These are phyloP conservation scores for Lasiodiplodia sp. DNA, from an alignment of 2,329 filamentous ascomycete species.

Conservation along the genomic window DNA sequence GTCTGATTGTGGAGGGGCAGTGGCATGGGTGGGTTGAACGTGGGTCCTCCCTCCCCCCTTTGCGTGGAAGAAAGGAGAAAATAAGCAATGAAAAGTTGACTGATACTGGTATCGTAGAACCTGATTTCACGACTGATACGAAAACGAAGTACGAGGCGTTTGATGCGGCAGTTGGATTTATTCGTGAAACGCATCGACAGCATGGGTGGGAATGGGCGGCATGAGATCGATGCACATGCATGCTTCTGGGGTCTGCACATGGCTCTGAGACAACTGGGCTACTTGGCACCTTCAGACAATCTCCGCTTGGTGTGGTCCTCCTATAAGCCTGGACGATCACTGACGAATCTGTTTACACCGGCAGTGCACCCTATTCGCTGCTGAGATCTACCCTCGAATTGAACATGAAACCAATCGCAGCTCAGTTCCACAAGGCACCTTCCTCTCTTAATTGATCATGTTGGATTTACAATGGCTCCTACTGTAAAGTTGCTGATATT, in stretches of 20 bases:
- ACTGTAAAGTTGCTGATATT: background rate
- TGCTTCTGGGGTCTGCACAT: background rate
- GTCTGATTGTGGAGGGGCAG: constrained; percentile 38
- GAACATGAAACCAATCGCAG: background rate
- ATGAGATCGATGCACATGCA: background rate
- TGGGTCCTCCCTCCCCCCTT: constrained; percentile 30
- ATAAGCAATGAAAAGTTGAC: background rate
- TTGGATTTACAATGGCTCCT: background rate
- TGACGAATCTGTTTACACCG: too few relatives aligned
- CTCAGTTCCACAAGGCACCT: background rate
- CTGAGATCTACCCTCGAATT: background rate
- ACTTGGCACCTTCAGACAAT: background rate
- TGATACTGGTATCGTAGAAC: constrained; percentile 30
- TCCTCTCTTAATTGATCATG: background rate
- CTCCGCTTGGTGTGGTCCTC: background rate
- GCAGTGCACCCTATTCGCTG: background rate
- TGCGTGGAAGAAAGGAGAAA: background rate
- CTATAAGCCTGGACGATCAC: too few relatives aligned
- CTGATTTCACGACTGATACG: constrained; percentile 32
- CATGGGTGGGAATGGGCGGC: constrained; percentile 26
- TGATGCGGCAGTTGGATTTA: constrained; percentile 31
- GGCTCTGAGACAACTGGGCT: background rate
- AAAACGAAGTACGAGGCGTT: constrained; percentile 33
- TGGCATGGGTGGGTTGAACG: constrained; percentile 45
- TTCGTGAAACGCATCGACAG: constrained; percentile 32